These are phyloP conservation scores for Aquilaria yunnanensis DNA, from an alignment of 345 rosid species.

Conservation along the genomic window DNA sequence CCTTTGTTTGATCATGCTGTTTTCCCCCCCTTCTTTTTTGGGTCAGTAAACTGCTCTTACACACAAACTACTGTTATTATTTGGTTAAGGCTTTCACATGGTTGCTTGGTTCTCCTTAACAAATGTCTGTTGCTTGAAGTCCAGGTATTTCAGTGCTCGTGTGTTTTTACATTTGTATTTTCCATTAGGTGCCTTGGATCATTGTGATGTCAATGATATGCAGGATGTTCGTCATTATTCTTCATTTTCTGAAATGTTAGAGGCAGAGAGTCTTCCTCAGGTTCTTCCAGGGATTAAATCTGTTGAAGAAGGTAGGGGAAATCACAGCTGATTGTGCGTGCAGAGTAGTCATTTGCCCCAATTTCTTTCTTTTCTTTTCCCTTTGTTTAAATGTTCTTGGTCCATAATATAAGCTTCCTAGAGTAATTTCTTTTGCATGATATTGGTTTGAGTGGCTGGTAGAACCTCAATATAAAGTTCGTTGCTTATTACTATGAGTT, in stretches of 20 bases:
- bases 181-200: conserved; percentile 9
- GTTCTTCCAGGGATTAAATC: conserved; percentile 63
- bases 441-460: too few species aligned
- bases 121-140: conserved; percentile 53
- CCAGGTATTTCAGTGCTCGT: conserved; percentile 36
- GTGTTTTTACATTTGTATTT: conserved; percentile 8
- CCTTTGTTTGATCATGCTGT: too few species aligned
- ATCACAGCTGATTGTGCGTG: not conserved
- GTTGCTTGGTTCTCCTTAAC: conserved; percentile 47
- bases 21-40: too few species aligned
- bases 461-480: too few species aligned
- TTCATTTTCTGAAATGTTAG: conserved; percentile 55
- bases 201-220: conserved; percentile 7
- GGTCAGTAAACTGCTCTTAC: not conserved
- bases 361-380: not conserved
- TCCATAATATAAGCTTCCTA: too few species aligned
- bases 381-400: not conserved
- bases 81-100: conserved; percentile 44
- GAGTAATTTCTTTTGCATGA: too few species aligned
- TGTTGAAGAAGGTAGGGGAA: conserved; percentile 50
- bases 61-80: conserved; percentile 7
- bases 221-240: conserved; percentile 41
- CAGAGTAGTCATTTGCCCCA: not conserved
- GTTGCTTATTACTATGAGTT: too few species aligned
- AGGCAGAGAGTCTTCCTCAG: conserved; percentile 42